Percentiles rank a stretch among this genome's conserved stretches.
phyloP scores from a whole-genome alignment of 352 stramenopile species.

The Chrysophaeum taylorii region DNA sequence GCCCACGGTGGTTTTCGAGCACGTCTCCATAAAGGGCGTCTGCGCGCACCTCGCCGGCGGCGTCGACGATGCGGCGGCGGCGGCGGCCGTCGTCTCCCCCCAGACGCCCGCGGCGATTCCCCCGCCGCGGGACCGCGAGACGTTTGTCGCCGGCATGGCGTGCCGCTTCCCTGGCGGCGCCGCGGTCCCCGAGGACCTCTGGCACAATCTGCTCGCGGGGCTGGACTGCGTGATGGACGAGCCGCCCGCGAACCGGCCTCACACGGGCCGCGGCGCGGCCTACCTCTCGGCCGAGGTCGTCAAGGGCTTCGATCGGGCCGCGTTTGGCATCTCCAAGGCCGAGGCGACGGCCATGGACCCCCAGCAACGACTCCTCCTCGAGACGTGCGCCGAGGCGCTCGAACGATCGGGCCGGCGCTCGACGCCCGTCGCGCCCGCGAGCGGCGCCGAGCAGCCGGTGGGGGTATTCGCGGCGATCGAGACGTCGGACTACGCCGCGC shows the following conservation, averaged over 20 bases:
- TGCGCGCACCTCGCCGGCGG: neutral
- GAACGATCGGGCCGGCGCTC: neutral
- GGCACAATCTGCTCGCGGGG: neutral
- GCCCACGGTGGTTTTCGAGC: neutral
- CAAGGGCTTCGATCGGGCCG: neutral
- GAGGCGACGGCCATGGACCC: conserved; percentile 12
- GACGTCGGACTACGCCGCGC: conserved; percentile 8
- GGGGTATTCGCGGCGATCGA: conserved; percentile 6
- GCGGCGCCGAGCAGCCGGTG: neutral
- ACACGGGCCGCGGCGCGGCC: neutral
- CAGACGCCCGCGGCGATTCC: neutral
- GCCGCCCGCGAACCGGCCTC: neutral
- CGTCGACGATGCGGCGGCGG: neutral
- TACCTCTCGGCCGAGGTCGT: neutral
- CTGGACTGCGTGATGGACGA: neutral
- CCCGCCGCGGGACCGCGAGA: neutral
- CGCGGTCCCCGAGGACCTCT: neutral
- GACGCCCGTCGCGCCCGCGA: neutral
- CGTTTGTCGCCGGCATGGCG: neutral
- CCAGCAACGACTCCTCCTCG: conserved; percentile 6
- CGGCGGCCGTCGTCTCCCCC: neutral
- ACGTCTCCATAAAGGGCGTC: neutral
- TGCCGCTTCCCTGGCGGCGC: neutral
- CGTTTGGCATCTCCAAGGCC: neutral
- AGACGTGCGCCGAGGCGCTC: neutral